Evolutionary conservation across 495 filamentous ascomycete species (phyloP), one percentile per base, ranked within the genome.

Genomic region (Aspergillus ostianus): DNA sequence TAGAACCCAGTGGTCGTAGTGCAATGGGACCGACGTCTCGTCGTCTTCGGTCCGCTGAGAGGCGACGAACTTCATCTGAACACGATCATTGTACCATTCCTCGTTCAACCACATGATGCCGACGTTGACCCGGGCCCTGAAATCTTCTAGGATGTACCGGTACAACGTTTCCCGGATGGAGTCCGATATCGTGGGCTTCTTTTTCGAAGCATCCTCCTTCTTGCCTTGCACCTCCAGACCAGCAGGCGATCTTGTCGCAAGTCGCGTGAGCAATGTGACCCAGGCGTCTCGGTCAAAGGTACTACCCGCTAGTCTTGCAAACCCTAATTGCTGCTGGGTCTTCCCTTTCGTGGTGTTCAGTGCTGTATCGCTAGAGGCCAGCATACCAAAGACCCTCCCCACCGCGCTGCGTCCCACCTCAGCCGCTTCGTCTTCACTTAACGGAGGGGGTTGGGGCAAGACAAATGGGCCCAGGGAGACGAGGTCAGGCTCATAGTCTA

Each of bases 81-180:
- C 72, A 45, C 84, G 84, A 70, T 97, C 95, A 67, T 91, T 94
- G 74, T 96, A 98, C 93, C 93, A 99, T 73, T 99, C 94, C 72
- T 99, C 94, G 65, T 88, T 93, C 26, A 98, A 79, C 94, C 94
- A 99, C 18, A 86, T 83, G 55, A 97, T 87, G 3, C 90, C 93
- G 41, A 92, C 82, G 57, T 91, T 92, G 56, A 98, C 90, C 21
- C 93, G 85, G 45, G 82, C 85, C 36, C 92, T 84, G 73, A 95
- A 99, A 73, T 99, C 94, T 58, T 92, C 90, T 21, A 97, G 79
- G 46, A 98, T 82, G 72, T 93, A 96, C 20, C 80, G 81, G 73
- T 88, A 93, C 6, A 98, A 77, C 17, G 82, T 81, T 63, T 96
- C 89, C 19, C 94, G 84, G 55, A 97, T 91, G 3, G 80, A 73